These are phyloP conservation scores for Alternaria solani DNA, from an alignment of 2,329 filamentous ascomycete species.

Conservation along the genomic window DNA sequence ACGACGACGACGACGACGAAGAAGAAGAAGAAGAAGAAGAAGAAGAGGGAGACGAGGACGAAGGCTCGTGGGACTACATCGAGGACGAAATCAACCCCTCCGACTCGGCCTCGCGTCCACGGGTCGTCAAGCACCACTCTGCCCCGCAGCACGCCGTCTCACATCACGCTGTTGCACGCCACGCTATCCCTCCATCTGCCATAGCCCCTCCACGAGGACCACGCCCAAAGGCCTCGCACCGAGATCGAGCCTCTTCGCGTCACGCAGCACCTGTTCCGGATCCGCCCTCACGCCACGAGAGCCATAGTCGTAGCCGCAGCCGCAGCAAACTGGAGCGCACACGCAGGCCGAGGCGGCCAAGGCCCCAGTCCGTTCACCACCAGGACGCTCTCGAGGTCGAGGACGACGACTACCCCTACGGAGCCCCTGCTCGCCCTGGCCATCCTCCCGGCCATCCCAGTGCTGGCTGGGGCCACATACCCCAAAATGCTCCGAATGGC, in stretches of 20 bases:
- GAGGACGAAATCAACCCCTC: conserved; percentile 56
- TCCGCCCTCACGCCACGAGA: conserved; percentile 45
- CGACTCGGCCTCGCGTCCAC: conserved; percentile 59
- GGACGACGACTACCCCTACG: conserved; percentile 56
- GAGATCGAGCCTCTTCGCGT: conserved; percentile 50
- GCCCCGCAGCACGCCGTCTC: conserved; percentile 31
- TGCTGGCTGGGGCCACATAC: conserved; percentile 49
- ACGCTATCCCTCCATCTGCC: conserved; percentile 36
- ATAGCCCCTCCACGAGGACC: conserved; percentile 49
- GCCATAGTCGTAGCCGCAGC: conserved; percentile 44
- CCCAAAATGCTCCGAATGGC: conserved; percentile 43
- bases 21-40: conserved; percentile 39
- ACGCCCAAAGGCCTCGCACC: conserved; percentile 47
- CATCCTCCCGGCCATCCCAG: conserved; percentile 48
- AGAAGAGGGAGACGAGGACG: conserved; percentile 38
- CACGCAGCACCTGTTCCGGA: conserved; percentile 44
- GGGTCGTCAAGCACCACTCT: conserved; percentile 31
- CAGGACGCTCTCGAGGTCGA: conserved; percentile 56
- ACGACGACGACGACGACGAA: conserved; percentile 37
- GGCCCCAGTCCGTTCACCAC: conserved; percentile 49
- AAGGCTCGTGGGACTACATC: conserved; percentile 42
- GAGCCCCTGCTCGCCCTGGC: conserved; percentile 33
- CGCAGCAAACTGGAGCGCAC: conserved; percentile 41
- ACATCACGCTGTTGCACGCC: conserved; percentile 36
- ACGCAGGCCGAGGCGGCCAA: conserved; percentile 41